Evolutionary conservation across 345 rosid species (phyloP).

Genomic region (Brassica napus): DNA sequence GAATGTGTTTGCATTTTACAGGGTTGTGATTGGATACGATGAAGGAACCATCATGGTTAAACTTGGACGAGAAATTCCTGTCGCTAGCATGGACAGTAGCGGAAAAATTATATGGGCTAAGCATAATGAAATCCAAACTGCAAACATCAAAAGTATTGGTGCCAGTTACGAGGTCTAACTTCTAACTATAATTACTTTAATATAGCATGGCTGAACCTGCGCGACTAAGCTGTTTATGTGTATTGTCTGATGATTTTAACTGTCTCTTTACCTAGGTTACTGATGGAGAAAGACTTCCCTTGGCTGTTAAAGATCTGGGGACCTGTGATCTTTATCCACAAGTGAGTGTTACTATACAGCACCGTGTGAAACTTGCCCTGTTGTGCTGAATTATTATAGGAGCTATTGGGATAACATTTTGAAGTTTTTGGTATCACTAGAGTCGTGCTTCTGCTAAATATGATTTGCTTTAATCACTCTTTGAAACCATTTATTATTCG

Average conservation of each 20-base stretch:
- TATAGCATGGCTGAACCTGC: constrained; percentile 17
- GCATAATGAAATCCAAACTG: constrained; percentile 99
- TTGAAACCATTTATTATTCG: constrained; percentile 7
- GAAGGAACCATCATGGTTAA: constrained; percentile 59
- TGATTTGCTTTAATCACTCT: background rate
- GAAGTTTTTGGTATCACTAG: constrained; percentile 11
- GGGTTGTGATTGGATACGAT: constrained; percentile 88
- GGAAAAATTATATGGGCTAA: constrained; percentile 99
- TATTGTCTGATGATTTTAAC: constrained; percentile 22
- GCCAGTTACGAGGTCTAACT: constrained; percentile 86
- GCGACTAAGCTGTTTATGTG: constrained; percentile 9
- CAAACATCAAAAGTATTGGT: constrained; percentile 93
- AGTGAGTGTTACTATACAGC: constrained; percentile 54
- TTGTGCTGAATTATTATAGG: constrained; percentile 13
- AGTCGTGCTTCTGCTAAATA: constrained; percentile 12
- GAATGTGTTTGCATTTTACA: constrained; percentile 40
- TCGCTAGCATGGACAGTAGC: constrained; percentile 99
- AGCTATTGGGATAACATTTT: constrained; percentile 6
- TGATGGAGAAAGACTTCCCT: constrained; percentile 97
- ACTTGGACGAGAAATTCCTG: constrained; percentile 97
- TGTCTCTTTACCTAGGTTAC: constrained; percentile 60
- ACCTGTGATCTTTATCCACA: constrained; percentile 42
- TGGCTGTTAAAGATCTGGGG: constrained; percentile 98
- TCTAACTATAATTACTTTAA: constrained; percentile 9
- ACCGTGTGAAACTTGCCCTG: background rate